Evolutionary conservation across 2,329 filamentous ascomycete species (phyloP).

Genomic region (Xylaria sp.): DNA sequence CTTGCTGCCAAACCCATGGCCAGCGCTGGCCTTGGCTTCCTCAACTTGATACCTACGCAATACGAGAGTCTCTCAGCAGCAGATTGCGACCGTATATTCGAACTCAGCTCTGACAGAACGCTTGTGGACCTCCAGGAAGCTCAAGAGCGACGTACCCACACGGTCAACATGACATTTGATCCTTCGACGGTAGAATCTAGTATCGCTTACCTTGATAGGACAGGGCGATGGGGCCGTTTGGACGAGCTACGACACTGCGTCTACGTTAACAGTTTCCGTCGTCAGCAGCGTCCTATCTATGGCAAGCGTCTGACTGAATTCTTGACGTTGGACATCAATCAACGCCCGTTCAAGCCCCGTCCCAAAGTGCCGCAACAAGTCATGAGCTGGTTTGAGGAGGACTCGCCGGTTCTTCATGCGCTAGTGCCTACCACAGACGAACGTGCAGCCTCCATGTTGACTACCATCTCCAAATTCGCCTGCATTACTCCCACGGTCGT

Average conservation of each 20-base stretch:
- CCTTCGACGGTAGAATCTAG: constrained; percentile 64
- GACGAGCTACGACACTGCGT: constrained; percentile 76
- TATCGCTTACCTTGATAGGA: constrained; percentile 67
- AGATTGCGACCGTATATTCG: constrained; percentile 51
- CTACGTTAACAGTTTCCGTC: constrained; percentile 74
- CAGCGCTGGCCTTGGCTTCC: constrained; percentile 65
- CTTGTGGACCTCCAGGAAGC: constrained; percentile 67
- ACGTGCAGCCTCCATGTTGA: constrained; percentile 66
- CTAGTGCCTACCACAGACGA: constrained; percentile 72
- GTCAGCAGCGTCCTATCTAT: constrained; percentile 75
- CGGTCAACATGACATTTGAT: constrained; percentile 52
- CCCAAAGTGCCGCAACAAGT: constrained; percentile 58
- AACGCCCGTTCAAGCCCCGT: constrained; percentile 53
- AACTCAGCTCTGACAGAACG: constrained; percentile 63
- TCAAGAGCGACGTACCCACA: constrained; percentile 58
- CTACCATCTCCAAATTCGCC: constrained; percentile 77
- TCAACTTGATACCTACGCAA: constrained; percentile 70
- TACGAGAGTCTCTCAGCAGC: constrained; percentile 59
- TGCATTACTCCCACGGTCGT: constrained; percentile 89
- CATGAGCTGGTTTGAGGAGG: constrained; percentile 70
- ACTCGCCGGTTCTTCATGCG: constrained; percentile 56
- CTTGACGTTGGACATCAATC: constrained; percentile 58
- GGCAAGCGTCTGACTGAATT: constrained; percentile 73
- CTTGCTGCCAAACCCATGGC: constrained; percentile 58
- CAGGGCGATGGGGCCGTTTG: constrained; percentile 62